phyloP scores from a whole-genome alignment of 345 rosid species.

The Pelargonium nanum region DNA sequence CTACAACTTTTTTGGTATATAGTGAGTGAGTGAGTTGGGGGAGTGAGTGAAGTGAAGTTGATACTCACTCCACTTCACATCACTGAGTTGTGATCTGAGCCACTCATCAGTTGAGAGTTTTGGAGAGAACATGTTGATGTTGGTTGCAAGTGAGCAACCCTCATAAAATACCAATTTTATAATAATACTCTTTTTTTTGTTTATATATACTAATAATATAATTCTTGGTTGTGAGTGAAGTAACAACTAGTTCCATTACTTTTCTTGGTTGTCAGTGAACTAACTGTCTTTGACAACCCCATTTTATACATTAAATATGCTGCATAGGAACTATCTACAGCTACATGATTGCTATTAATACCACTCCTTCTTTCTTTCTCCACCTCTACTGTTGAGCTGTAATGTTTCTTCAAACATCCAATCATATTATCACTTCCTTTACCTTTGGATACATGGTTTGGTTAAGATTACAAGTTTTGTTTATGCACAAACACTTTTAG shows the following conservation, averaged over 20 bases:
- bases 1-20: no score
- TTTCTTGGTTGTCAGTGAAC: constrained; percentile 40
- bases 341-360: no score
- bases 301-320: not conserved
- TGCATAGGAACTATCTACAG: not conserved
- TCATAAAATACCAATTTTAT: constrained; percentile 16
- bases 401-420: no score
- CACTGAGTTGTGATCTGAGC: not conserved
- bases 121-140: constrained; percentile 3
- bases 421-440: no score
- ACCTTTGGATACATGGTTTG: no score
- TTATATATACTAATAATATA: constrained; percentile 1
- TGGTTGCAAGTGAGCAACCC: constrained; percentile 24
- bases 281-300: constrained; percentile 15
- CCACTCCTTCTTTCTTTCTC: not conserved
- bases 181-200: constrained; percentile 8
- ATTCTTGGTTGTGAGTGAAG: constrained; percentile 22
- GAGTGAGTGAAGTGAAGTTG: constrained; percentile 26
- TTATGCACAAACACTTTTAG: no score
- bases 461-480: no score
- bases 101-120: not conserved
- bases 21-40: no score
- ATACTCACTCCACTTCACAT: constrained; percentile 39
- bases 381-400: no score
- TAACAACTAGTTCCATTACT: constrained; percentile 7